phyloP scores from a whole-genome alignment of 768 basidiomycete genomes.

The Inosperma sp. region DNA sequence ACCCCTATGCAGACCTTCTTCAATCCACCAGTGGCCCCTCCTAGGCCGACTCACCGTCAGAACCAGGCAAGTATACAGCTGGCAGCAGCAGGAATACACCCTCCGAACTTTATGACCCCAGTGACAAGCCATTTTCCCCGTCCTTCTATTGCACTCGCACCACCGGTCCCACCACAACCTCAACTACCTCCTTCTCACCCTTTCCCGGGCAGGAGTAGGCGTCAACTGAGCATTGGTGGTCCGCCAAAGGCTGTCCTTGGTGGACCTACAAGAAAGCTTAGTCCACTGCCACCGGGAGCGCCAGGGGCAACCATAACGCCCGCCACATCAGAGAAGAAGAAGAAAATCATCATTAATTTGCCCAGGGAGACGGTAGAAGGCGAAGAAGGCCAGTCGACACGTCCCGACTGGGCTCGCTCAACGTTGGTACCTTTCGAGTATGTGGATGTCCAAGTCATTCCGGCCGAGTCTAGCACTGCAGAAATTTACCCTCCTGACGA shows the following conservation, averaged over 20 bases:
- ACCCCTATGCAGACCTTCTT: slow-evolving; percentile 76
- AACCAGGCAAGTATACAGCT: slow-evolving; percentile 60
- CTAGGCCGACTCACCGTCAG: slow-evolving; percentile 52
- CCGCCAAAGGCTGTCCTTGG: slow-evolving; percentile 86
- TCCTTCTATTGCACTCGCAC: slow-evolving; percentile 42
- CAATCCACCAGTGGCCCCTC: slow-evolving; percentile 40
- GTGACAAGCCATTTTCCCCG: slow-evolving; percentile 53
- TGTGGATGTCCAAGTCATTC: slow-evolving; percentile 20
- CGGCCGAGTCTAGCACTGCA: slow-evolving; percentile 39
- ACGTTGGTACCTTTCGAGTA: slow-evolving; percentile 36
- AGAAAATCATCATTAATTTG: slow-evolving; percentile 67
- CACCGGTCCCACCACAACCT: slow-evolving; percentile 34
- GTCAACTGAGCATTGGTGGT: slow-evolving; percentile 74
- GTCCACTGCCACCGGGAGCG: slow-evolving; percentile 49
- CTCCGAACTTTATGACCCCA: slow-evolving; percentile 58
- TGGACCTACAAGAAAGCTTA: slow-evolving; percentile 72
- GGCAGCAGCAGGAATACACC: slow-evolving; percentile 54
- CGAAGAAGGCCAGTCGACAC: slow-evolving; percentile 39
- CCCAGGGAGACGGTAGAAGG: slow-evolving; percentile 59
- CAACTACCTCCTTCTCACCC: slow-evolving; percentile 34
- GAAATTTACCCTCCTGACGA: slow-evolving; percentile 63
- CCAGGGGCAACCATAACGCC: slow-evolving; percentile 26
- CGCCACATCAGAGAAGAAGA: slow-evolving; percentile 44
- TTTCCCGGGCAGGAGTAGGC: slow-evolving; percentile 57
- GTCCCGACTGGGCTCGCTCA: slow-evolving; percentile 57